Conservation (phyloP, 257 asterid genomes). For the Penstemon barbatus region DNA sequence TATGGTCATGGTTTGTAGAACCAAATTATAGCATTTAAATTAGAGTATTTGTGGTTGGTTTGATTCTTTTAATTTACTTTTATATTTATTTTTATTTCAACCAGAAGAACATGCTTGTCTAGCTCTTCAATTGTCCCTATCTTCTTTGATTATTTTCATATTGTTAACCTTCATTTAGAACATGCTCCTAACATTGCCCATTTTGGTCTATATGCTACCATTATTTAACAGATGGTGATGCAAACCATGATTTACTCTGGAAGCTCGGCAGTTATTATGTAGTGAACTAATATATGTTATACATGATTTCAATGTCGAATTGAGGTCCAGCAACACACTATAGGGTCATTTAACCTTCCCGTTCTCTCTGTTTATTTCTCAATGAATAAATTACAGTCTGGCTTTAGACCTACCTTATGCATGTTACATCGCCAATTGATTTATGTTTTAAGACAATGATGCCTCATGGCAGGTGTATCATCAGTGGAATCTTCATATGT, state of each 20-base stretch:
- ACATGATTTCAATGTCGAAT: not conserved
- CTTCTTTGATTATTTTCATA: not conserved
- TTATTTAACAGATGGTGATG: not conserved
- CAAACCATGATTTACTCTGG: not conserved
- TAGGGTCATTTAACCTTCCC: not conserved
- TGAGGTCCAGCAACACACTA: not conserved
- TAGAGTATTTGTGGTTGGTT: too few relatives aligned
- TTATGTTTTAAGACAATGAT: conserved; percentile 5
- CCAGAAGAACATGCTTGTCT: too few relatives aligned
- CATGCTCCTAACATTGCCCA: too few relatives aligned
- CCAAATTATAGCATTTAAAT: too few relatives aligned
- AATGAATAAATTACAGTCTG: not conserved
- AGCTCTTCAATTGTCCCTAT: too few relatives aligned
- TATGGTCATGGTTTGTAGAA: too few relatives aligned
- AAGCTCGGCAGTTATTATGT: not conserved
- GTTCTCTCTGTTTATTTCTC: not conserved
- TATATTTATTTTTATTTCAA: too few relatives aligned
- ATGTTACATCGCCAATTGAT: not conserved
- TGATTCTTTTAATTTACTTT: too few relatives aligned
- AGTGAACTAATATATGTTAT: not conserved
- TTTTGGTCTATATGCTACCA: not conserved
- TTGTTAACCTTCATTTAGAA: not conserved
- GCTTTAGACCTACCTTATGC: too few relatives aligned
- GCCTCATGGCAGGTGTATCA: conserved; percentile 46
- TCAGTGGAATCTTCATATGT: conserved; percentile 54